Base-by-base conservation (phyloP, 2,329 filamentous ascomycete genomes). In the Nemania sp. region DNA sequence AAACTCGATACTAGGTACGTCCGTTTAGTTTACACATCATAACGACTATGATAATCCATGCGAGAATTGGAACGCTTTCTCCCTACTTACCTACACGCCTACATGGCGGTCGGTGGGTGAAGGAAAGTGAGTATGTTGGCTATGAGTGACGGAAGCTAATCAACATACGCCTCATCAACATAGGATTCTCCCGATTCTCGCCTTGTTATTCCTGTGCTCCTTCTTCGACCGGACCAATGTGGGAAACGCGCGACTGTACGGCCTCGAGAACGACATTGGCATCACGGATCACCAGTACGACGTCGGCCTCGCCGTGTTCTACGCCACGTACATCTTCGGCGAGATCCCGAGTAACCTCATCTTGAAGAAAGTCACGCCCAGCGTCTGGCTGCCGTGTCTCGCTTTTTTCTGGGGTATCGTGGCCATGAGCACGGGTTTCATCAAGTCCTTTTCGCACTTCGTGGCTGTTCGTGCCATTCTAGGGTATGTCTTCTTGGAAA, bases 201-300 rank as follows among this genome's bases (percentile, higher is more conserved):
- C 86, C 0, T 68, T 89, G 0, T 76, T 90, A 1, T 89, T 89
- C 66, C 78, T 90, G 10, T 89, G 85, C 74, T 89, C 86, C 1
- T 83, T 82, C 62, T 77, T 83, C 51, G 88, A 90, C 72, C 81
- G 89, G 43, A 89, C 87, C n/a, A 91, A 90, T 70, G 86, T 90
- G 39, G 88, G 88, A 39, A 90, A 90, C 68, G 88, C 87, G 21
- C 86, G 86, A 62, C 85, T 90, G 9, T 80, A 88, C 53, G 83
- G 84, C 0, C 78, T 91, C 13, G 83, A 88, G 66, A 65, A 76
- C 1, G 83, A 87, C 67, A 72, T 89, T 1, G 70, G 76, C 46
- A 84, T 91, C 64, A 82, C 76, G 5, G 83, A 87, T 59, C 75
- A 80, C 56, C 84, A 90, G 69, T 90, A 89, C 72, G 83, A 86